Percentiles rank a stretch among this genome's conserved stretches.
Evolutionary conservation across 2,329 filamentous ascomycete species (phyloP).

Genomic region (Cercospora sp.): DNA sequence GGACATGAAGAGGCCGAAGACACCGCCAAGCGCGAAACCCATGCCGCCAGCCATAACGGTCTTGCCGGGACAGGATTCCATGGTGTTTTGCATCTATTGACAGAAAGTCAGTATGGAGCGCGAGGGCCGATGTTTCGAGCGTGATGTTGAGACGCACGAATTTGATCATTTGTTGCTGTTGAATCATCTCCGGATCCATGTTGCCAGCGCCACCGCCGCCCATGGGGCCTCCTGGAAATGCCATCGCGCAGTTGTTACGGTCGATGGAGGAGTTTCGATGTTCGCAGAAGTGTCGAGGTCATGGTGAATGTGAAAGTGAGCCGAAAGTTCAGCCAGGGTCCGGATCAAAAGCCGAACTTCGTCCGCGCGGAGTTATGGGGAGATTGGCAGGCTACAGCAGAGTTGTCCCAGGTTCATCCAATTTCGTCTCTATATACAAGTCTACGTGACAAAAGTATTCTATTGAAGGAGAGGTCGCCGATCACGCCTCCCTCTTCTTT

Average conservation of each 20-base stretch:
- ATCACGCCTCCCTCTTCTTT: conserved; percentile 19
- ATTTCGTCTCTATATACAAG: conserved; percentile 8
- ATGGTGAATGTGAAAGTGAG: conserved; percentile 10
- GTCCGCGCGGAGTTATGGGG: conserved; percentile 2
- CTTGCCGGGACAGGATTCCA: conserved; percentile 92
- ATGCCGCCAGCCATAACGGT: conserved; percentile 86
- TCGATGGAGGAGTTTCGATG: background rate
- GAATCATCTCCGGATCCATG: conserved; percentile 39
- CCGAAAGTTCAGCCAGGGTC: conserved; percentile 12
- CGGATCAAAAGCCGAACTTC: conserved; percentile 2
- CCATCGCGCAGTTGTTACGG: conserved; percentile 17
- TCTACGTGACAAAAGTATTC: background rate
- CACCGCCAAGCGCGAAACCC: conserved; percentile 89
- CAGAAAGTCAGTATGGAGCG: background rate
- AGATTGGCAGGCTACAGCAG: background rate
- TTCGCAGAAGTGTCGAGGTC: background rate
- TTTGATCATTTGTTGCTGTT: conserved; percentile 54
- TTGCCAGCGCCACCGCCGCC: conserved; percentile 21
- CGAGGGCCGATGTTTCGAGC: background rate
- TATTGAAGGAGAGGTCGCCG: background rate
- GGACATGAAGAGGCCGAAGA: conserved; percentile 98
- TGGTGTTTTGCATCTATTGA: conserved; percentile 71
- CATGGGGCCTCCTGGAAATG: conserved; percentile 23
- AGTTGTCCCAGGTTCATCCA: conserved; percentile 4
- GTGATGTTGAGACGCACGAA: conserved; percentile 37